Evolutionary conservation across 495 filamentous ascomycete genomes (phyloP).

Genomic region (Cenococcum geophilum): DNA sequence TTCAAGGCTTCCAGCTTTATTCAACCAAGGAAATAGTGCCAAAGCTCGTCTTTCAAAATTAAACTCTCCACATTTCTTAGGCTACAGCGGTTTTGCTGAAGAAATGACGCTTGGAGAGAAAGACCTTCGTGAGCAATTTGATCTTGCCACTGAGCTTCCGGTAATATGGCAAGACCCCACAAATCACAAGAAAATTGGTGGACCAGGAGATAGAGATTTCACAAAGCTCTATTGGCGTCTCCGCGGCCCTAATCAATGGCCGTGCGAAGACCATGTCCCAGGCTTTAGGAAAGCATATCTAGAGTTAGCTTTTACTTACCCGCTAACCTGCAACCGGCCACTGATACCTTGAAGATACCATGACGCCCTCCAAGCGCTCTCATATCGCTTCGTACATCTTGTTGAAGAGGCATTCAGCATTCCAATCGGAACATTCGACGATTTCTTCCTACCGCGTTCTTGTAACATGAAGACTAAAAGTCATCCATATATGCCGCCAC

Average conservation of each 20-base stretch:
- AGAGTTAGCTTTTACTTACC: slow-evolving; percentile 25
- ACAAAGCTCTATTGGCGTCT: slow-evolving; percentile 45
- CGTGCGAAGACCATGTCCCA: slow-evolving; percentile 19
- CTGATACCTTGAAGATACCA: slow-evolving; percentile 43
- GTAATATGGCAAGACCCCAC: slow-evolving; percentile 32
- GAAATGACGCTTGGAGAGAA: slow-evolving; percentile 46
- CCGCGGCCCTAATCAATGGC: slow-evolving; percentile 50
- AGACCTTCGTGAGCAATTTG: slow-evolving; percentile 51
- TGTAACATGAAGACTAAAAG: neutral
- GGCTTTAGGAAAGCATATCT: slow-evolving; percentile 26
- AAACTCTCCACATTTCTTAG: slow-evolving; percentile 51
- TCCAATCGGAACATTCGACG: slow-evolving; percentile 43
- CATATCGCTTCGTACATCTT: slow-evolving; percentile 46
- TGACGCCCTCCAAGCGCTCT: slow-evolving; percentile 42
- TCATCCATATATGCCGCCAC: slow-evolving; percentile 33
- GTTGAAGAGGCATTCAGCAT: slow-evolving; percentile 47
- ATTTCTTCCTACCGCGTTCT: slow-evolving; percentile 39
- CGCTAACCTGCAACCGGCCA: slow-evolving; percentile 19
- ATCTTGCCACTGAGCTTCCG: slow-evolving; percentile 49
- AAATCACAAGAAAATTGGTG: neutral
- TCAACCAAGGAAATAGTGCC: slow-evolving; percentile 36
- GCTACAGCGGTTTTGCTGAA: slow-evolving; percentile 47
- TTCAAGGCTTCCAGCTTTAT: slow-evolving; percentile 42
- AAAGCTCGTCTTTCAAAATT: slow-evolving; percentile 44
- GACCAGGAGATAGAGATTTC: slow-evolving; percentile 8